Conservation (phyloP, 148 eudicot species). For the Rhododendron henanense region DNA sequence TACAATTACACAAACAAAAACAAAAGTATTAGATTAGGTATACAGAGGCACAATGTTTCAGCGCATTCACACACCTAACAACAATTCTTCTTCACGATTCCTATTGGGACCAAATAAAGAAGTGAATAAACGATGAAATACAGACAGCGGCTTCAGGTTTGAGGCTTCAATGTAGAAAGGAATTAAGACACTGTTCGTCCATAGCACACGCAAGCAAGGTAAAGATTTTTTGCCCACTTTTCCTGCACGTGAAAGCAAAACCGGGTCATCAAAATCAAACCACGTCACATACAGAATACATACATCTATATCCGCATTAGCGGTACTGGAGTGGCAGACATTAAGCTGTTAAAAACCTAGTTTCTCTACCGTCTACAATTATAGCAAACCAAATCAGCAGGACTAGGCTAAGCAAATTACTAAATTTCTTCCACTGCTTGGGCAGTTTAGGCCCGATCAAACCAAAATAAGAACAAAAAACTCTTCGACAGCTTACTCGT, state of each 20-base stretch:
- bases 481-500: neutral
- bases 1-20: neutral
- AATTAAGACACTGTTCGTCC: constrained; percentile 77
- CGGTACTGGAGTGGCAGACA: neutral
- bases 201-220: constrained; percentile 70
- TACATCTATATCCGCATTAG: neutral
- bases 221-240: constrained; percentile 87
- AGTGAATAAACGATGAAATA: neutral
- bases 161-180: constrained; percentile 11
- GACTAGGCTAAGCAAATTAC: neutral
- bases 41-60: neutral
- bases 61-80: neutral
- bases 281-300: neutral
- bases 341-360: neutral
- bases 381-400: neutral
- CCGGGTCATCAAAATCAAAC: neutral
- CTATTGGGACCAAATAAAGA: neutral
- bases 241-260: constrained; percentile 42
- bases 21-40: neutral
- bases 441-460: neutral
- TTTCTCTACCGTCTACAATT: neutral
- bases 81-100: neutral
- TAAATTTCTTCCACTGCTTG: neutral
- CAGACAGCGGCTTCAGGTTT: constrained; percentile 12
- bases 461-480: neutral